Evolutionary conservation across 352 stramenopile genomes (phyloP).

Genomic region (Phytophthora sansomeana): DNA sequence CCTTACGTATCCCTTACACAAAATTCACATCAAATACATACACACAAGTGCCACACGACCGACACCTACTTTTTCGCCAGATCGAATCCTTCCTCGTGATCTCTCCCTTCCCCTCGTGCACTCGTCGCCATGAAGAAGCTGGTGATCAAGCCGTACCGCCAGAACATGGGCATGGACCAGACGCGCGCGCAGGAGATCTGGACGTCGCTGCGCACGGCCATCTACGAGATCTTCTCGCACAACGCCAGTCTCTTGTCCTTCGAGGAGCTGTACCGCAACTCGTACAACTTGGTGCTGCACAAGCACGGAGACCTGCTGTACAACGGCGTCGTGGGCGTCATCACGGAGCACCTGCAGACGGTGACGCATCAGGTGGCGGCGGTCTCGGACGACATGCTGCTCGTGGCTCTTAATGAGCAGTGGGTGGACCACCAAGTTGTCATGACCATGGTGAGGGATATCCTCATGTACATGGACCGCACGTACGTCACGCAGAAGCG

Average conservation of each 20-base stretch:
- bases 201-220: conserved; percentile 87
- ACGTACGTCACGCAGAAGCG: conserved; percentile 96
- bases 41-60: background rate
- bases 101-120: background rate
- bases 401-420: conserved; percentile 89
- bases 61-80: background rate
- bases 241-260: conserved; percentile 98
- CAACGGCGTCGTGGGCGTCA: conserved; percentile 93
- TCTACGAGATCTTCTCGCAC: conserved; percentile 98
- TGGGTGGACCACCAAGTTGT: conserved; percentile 96
- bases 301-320: conserved; percentile 99
- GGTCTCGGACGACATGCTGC: conserved; percentile 83
- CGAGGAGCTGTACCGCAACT: conserved; percentile 98
- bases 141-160: conserved; percentile 91
- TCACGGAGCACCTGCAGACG: conserved; percentile 86
- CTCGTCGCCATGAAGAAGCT: conserved; percentile 84
- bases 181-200: conserved; percentile 87
- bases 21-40: background rate
- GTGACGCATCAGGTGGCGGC: conserved; percentile 64
- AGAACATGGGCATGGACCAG: conserved; percentile 89
- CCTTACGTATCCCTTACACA: background rate
- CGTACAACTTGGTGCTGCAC: conserved; percentile 99
- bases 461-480: conserved; percentile 99
- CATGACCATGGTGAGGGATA: conserved; percentile 99
- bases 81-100: conserved; percentile 17